Conservation (phyloP, 1,139 yeast genomes). For the Kodamaea ohmeri region DNA sequence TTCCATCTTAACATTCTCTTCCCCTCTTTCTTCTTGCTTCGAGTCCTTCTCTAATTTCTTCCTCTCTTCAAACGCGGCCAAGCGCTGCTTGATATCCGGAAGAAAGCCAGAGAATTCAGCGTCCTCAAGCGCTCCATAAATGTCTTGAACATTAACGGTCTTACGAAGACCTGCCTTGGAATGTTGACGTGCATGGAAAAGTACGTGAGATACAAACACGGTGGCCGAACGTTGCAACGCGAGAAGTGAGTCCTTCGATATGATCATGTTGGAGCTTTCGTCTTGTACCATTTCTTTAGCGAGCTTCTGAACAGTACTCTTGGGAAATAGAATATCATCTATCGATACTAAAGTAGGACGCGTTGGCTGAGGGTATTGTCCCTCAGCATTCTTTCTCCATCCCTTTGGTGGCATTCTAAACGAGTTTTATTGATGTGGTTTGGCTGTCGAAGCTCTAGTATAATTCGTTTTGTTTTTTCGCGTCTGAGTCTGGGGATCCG, state of each 20-base stretch:
- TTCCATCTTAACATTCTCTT: conserved; percentile 16
- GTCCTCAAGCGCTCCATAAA: conserved; percentile 54
- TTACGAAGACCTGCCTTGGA: conserved; percentile 55
- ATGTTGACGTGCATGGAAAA: conserved; percentile 58
- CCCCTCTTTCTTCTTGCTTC: conserved; percentile 21
- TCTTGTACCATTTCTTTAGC: conserved; percentile 44
- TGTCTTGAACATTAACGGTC: conserved; percentile 65
- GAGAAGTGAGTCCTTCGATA: conserved; percentile 62
- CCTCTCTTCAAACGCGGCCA: conserved; percentile 44
- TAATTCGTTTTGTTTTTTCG: conserved; percentile 2
- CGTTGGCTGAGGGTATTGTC: conserved; percentile 53
- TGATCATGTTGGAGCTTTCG: conserved; percentile 33
- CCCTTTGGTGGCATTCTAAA: conserved; percentile 72
- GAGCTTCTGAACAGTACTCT: conserved; percentile 55
- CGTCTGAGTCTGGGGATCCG: conserved; percentile 1
- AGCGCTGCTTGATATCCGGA: conserved; percentile 51
- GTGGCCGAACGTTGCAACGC: conserved; percentile 74
- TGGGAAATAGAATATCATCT: conserved; percentile 68
- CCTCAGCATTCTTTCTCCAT: conserved; percentile 76
- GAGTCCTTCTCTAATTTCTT: conserved; percentile 31
- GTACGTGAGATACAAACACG: conserved; percentile 65
- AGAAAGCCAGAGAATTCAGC: conserved; percentile 55
- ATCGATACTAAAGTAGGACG: conserved; percentile 57
- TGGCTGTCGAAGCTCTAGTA: no score
- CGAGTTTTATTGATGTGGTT: no score